A percentile compares a stretch with the other conserved stretches of the same genome.
These are phyloP conservation scores for Astragalus membranaceus DNA, from an alignment of 306 rosid species.

Conservation along the genomic window DNA sequence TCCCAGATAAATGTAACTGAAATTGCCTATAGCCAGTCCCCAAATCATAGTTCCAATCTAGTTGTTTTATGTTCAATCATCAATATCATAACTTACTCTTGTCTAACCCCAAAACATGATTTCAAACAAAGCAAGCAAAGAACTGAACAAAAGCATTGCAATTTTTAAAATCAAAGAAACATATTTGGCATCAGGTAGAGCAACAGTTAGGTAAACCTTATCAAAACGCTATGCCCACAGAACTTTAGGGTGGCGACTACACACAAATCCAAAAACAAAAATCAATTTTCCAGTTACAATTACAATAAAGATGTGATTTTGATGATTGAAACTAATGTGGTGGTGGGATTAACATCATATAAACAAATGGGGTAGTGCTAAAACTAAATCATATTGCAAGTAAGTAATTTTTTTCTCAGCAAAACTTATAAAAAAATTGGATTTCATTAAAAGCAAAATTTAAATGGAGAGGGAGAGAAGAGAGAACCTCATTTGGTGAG, in stretches of 20 bases:
- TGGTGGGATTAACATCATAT: neutral
- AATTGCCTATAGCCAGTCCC: too few species aligned
- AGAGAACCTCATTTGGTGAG: neutral
- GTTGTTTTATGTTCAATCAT: neutral
- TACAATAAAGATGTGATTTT: neutral
- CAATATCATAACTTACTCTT: neutral
- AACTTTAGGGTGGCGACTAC: conserved; percentile 86
- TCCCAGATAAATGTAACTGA: too few species aligned
- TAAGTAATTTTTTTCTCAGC: too few species aligned
- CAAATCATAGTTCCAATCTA: neutral
- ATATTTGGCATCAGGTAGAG: conserved; percentile 83
- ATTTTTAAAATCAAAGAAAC: conserved; percentile 10
- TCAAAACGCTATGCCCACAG: conserved; percentile 93
- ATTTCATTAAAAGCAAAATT: neutral
- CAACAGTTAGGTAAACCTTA: conserved; percentile 72
- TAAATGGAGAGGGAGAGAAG: neutral
- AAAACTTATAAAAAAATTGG: neutral
- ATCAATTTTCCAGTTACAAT: neutral
- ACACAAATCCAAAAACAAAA: neutral
- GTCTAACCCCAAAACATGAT: neutral
- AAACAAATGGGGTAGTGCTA: neutral
- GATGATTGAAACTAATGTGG: conserved; percentile 3
- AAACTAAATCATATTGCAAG: too few species aligned
- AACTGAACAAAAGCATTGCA: neutral
- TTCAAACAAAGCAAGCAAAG: neutral